A percentile compares a stretch with the other conserved stretches of the same genome.
Conservation (phyloP, 73 alveolate genomes). For the Durusdinium trenchii region DNA sequence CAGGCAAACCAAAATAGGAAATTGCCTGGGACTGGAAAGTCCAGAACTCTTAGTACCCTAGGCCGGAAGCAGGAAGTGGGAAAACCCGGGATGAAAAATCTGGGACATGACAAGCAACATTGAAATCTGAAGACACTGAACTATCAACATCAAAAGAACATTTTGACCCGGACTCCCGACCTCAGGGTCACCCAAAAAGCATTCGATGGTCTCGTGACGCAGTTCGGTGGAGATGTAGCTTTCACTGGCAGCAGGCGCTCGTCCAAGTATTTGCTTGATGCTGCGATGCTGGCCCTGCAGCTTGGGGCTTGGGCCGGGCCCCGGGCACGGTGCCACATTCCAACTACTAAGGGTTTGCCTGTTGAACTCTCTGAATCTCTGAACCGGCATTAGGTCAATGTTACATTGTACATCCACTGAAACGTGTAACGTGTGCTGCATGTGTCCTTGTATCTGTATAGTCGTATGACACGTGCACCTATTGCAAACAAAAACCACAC, state of each 20-base stretch:
- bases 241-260: not conserved
- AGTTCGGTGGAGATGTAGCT: not conserved
- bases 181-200: not conserved
- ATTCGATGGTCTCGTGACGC: not conserved
- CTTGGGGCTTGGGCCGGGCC: not conserved
- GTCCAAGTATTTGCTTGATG: not conserved
- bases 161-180: not conserved
- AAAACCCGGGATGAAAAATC: not conserved
- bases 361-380: not conserved
- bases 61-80: not conserved
- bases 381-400: too few species aligned
- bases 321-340: not conserved
- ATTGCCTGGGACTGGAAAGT: too few species aligned
- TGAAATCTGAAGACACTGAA: too few species aligned
- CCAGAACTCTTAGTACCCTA: too few species aligned
- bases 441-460: not conserved
- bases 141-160: not conserved
- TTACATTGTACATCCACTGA: too few species aligned
- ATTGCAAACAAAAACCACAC: not conserved
- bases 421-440: too few species aligned
- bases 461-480: too few species aligned
- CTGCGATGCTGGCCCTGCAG: constrained; percentile 41
- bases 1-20: too few species aligned
- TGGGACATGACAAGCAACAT: not conserved
- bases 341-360: not conserved